phyloP scores from a whole-genome alignment of 1,139 yeast genomes.

The Yamadazyma kanchanaburiensis region DNA sequence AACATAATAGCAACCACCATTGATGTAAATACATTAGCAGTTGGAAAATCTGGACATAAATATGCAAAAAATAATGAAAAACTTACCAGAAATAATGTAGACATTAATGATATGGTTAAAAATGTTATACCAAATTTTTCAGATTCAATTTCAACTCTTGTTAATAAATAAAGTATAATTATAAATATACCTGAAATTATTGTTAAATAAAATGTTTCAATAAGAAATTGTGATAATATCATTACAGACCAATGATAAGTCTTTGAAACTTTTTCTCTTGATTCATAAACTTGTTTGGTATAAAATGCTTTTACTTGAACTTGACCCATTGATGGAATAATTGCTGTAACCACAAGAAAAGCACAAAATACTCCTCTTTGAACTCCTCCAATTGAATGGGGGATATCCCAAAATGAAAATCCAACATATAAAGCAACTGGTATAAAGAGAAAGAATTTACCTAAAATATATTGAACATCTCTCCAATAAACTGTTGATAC shows the following conservation, averaged over 20 bases:
- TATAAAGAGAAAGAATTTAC: constrained; percentile 17
- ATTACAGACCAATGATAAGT: constrained; percentile 65
- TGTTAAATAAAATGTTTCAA: constrained; percentile 56
- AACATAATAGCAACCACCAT: constrained; percentile 57
- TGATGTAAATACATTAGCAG: constrained; percentile 67
- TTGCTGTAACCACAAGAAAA: constrained; percentile 54
- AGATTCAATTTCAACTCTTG: constrained; percentile 23
- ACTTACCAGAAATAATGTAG: constrained; percentile 45
- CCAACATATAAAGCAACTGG: constrained; percentile 44
- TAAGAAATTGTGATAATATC: constrained; percentile 47
- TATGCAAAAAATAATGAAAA: constrained; percentile 59
- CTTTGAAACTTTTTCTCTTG: constrained; percentile 61
- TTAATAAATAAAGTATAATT: constrained; percentile 56
- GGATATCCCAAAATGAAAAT: constrained; percentile 55
- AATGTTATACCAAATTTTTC: constrained; percentile 65
- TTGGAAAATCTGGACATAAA: constrained; percentile 59
- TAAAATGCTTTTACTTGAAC: constrained; percentile 31
- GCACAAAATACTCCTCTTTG: constrained; percentile 68
- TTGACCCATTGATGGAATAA: constrained; percentile 39
- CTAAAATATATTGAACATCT: constrained; percentile 36
- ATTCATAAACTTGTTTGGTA: constrained; percentile 56
- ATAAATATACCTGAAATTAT: constrained; percentile 51
- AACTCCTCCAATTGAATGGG: constrained; percentile 52
- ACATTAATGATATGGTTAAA: constrained; percentile 53
- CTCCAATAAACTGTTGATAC: constrained; percentile 38